A percentile compares a stretch with the other conserved stretches of the same genome.
Conservation (phyloP, 2,329 filamentous ascomycete species). For the Penicillium sp. region DNA sequence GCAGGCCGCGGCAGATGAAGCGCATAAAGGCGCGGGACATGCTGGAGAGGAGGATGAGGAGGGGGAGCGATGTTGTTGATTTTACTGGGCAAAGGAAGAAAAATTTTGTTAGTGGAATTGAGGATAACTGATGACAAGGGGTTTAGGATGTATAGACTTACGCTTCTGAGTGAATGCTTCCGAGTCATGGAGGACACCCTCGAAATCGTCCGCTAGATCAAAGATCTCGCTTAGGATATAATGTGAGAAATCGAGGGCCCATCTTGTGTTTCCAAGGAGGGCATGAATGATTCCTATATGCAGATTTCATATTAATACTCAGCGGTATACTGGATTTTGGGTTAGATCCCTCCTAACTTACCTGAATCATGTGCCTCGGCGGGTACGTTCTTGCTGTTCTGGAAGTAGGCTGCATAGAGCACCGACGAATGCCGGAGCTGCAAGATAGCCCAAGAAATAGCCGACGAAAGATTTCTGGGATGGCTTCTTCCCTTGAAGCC, state of each 20-base stretch:
- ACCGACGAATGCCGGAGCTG: conserved; percentile 71
- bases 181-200: conserved; percentile 37
- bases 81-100: conserved; percentile 33
- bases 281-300: conserved; percentile 69
- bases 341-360: conserved; percentile 35
- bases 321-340: neutral
- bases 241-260: conserved; percentile 70
- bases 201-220: conserved; percentile 47
- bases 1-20: conserved; percentile 67
- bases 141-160: conserved; percentile 16
- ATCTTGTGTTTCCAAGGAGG: conserved; percentile 74
- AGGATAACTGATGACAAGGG: neutral
- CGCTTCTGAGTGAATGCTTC: conserved; percentile 44
- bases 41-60: conserved; percentile 69
- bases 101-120: conserved; percentile 9
- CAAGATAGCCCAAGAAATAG: conserved; percentile 73
- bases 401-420: conserved; percentile 67
- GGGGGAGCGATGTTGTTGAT: conserved; percentile 44
- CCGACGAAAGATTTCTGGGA: conserved; percentile 68
- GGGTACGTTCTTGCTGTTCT: conserved; percentile 61
- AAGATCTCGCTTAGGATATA: conserved; percentile 60
- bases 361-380: conserved; percentile 60
- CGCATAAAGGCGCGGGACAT: conserved; percentile 73
- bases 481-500: conserved; percentile 69
- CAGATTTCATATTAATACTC: conserved; percentile 10